Evolutionary conservation across 140 eudicot genomes (phyloP), one percentile per base, ranked within the genome.

Genomic region (Erigeron philadelphicus): DNA sequence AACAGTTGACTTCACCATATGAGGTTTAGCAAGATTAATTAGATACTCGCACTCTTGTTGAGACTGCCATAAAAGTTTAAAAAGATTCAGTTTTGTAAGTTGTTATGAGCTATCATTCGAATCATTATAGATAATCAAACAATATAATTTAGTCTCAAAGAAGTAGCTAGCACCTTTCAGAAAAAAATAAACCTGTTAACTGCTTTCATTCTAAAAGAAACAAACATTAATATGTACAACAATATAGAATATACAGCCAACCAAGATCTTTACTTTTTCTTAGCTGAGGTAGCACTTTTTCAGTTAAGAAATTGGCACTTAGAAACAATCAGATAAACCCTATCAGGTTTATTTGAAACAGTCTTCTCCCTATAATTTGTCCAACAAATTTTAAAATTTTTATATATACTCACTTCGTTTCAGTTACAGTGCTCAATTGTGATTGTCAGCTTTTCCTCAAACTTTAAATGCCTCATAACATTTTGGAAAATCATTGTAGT

Each of bases 1-100:
- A 74, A 93, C 96, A 16, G 90, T 79, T 19, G 98, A 92, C 81
- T 92, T 92, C 18, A 61, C 78, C 98, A 92, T 86, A 66, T 92
- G 90, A 67, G 98, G 98, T 83, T 81, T 88, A 17, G 98, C 98
- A 77, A 86, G 85, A 66, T 79, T 81, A 46, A 92, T 89, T 48
- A 92, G 84, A 78, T 88, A 78, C 63, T 89, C 90, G 13, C 96
- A 92, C 77, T 92, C 98, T 11, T 86, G 90, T 61, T 78, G 82
- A 4, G 98, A 84, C 96, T 92, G 90, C 76, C 68, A 71, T 61
- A 11, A 63, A 65, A 71, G 40, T 53, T 38, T 31, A 7, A 58
- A 23, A 57, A 70, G 52, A 21, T 53, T 65, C 50, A 72, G 53
- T 53, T 70, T 38, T 17, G 72, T 55, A n/a, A 61, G 23, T 17